phyloP scores from a whole-genome alignment of 2,329 filamentous ascomycete genomes.

The Pyrenochaeta sp. region DNA sequence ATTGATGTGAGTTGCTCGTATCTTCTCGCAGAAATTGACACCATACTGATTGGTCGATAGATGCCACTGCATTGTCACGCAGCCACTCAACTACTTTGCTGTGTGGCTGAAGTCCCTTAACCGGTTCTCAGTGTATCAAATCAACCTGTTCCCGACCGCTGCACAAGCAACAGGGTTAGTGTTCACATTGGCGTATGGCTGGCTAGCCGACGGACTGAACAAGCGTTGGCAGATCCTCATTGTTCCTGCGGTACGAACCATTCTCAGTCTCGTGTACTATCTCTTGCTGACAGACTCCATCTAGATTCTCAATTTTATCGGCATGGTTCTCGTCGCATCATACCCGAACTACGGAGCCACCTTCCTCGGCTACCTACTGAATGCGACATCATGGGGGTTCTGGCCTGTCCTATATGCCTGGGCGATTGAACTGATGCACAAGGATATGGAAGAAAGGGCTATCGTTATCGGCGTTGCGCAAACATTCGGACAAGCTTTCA shows the following conservation, averaged over 20 bases:
- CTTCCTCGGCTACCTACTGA: slow-evolving; percentile 25
- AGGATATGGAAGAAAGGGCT: slow-evolving; percentile 55
- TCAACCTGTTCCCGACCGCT: slow-evolving; percentile 25
- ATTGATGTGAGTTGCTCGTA: slow-evolving; percentile 10
- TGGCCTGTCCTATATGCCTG: slow-evolving; percentile 41
- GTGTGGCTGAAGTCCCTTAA: slow-evolving; percentile 19
- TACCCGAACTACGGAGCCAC: slow-evolving; percentile 23
- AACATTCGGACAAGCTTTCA: slow-evolving; percentile 54
- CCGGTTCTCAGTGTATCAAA: slow-evolving; percentile 20
- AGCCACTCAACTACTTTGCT: slow-evolving; percentile 23
- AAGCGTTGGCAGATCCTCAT: slow-evolving; percentile 20
- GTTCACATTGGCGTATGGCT: slow-evolving; percentile 14
- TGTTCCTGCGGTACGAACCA: slow-evolving; percentile 12
- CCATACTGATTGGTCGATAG: not conserved
- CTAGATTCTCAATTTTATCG: slow-evolving; percentile 16
- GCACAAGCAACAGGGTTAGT: slow-evolving; percentile 19
- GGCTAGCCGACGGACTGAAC: slow-evolving; percentile 19
- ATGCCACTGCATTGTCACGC: slow-evolving; percentile 18
- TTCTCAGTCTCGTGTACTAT: not conserved
- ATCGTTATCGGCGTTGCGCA: slow-evolving; percentile 57
- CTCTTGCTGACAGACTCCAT: not conserved
- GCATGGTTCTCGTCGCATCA: slow-evolving; percentile 17
- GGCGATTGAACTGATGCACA: slow-evolving; percentile 57
- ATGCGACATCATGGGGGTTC: slow-evolving; percentile 19
- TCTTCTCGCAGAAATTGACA: not conserved